Conservation (phyloP, 2,329 filamentous ascomycete genomes). For the Davidsoniella eucalypti region DNA sequence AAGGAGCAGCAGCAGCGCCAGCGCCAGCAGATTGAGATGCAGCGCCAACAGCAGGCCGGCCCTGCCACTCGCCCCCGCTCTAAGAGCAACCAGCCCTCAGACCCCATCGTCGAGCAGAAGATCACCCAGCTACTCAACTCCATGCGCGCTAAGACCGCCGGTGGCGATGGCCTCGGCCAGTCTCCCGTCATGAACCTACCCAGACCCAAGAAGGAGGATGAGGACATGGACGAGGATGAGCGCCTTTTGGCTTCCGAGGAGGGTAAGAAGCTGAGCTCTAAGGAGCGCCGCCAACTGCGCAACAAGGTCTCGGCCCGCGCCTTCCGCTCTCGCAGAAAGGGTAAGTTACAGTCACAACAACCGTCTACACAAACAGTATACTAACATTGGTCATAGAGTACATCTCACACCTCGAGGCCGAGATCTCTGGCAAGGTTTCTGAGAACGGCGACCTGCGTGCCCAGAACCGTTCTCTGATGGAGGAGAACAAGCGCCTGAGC, state of each 20-base stretch:
- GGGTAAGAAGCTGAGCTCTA: slow-evolving; percentile 97
- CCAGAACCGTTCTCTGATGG: slow-evolving; percentile 65
- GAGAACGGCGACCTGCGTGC: slow-evolving; percentile 67
- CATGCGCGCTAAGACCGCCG: slow-evolving; percentile 57
- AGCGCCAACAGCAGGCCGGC: slow-evolving; percentile 25
- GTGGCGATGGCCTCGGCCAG: slow-evolving; percentile 26
- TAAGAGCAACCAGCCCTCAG: slow-evolving; percentile 37
- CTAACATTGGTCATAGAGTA: slow-evolving; percentile 60
- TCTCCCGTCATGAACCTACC: slow-evolving; percentile 41
- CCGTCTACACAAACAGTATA: slow-evolving; percentile 5
- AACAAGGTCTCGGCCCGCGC: slow-evolving; percentile 98
- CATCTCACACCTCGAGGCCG: slow-evolving; percentile 81
- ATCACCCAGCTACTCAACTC: slow-evolving; percentile 85
- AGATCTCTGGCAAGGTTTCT: slow-evolving; percentile 67
- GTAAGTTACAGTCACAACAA: slow-evolving; percentile 35
- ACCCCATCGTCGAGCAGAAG: slow-evolving; percentile 73
- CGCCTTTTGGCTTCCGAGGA: slow-evolving; percentile 86
- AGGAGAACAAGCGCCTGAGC: slow-evolving; percentile 69
- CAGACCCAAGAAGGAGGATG: slow-evolving; percentile 77
- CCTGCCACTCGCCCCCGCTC: slow-evolving; percentile 27
- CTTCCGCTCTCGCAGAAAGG: slow-evolving; percentile 95
- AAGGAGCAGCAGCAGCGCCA: slow-evolving; percentile 57
- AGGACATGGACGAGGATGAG: slow-evolving; percentile 98
- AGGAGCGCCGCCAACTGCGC: slow-evolving; percentile 87
- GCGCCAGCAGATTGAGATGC: slow-evolving; percentile 35